Percentiles rank a stretch among this genome's conserved stretches.
phyloP scores from a whole-genome alignment of 139 green algal species.

The Medakamo hakoo region DNA sequence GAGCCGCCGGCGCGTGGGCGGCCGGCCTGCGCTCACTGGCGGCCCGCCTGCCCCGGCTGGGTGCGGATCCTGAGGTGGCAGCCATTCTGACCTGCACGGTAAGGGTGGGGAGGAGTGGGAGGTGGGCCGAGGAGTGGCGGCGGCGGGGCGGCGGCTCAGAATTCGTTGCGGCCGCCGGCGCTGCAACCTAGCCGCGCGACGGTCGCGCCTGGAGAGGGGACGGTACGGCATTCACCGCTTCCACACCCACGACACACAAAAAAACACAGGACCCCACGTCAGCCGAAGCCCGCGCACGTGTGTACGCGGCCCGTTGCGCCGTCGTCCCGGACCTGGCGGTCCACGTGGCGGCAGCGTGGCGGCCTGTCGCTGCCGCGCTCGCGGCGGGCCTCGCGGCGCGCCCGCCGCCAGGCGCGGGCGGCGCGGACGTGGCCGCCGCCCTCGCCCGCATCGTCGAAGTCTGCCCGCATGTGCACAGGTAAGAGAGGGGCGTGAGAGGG shows the following conservation, averaged over 20 bases:
- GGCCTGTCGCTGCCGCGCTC: neutral
- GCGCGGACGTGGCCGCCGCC: slow-evolving; percentile 11
- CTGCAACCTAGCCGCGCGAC: too few species aligned
- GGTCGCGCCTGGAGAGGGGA: too few species aligned
- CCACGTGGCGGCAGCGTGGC: neutral
- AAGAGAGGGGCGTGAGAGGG: neutral
- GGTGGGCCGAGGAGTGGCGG: neutral
- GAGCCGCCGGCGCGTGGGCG: too few species aligned
- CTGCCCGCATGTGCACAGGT: slow-evolving; percentile 28
- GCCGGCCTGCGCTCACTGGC: neutral
- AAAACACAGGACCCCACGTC: too few species aligned
- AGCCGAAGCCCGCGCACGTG: too few species aligned
- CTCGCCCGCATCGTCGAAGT: slow-evolving; percentile 24
- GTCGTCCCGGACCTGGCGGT: too few species aligned
- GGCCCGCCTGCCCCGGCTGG: neutral
- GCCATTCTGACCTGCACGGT: neutral
- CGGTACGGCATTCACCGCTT: too few species aligned
- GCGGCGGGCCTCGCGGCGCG: neutral
- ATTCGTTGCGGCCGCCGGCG: too few species aligned
- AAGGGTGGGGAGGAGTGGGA: neutral
- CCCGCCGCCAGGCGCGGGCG: too few species aligned
- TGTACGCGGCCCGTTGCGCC: too few species aligned
- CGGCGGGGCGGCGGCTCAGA: too few species aligned
- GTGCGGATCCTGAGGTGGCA: neutral
- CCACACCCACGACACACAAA: too few species aligned